These are phyloP conservation scores for Lasiodiplodia gonubiensis DNA, from an alignment of 2,329 filamentous ascomycete species.

Conservation along the genomic window DNA sequence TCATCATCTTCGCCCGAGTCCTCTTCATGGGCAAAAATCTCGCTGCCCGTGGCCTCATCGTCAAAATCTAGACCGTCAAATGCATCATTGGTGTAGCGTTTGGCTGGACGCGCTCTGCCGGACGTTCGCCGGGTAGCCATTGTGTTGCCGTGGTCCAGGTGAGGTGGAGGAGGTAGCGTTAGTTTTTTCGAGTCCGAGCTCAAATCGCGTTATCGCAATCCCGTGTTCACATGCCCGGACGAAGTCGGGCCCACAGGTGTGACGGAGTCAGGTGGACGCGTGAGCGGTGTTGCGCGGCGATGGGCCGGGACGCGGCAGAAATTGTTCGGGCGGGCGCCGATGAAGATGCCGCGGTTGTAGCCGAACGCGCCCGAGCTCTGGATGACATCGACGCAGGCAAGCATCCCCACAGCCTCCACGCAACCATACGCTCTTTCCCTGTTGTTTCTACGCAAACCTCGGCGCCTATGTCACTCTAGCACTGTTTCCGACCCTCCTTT, in stretches of 20 bases:
- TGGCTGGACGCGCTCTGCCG: slow-evolving; percentile 21
- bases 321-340: not conserved
- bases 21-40: slow-evolving; percentile 12
- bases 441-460: not conserved
- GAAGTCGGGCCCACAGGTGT: not conserved
- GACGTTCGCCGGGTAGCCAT: slow-evolving; percentile 28
- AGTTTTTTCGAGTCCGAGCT: not conserved
- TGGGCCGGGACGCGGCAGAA: slow-evolving; percentile 11
- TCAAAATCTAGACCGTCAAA: slow-evolving; percentile 43
- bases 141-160: slow-evolving; percentile 1
- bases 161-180: not conserved
- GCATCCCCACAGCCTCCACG: slow-evolving; percentile 1
- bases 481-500: not conserved
- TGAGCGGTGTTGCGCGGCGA: slow-evolving; percentile 18
- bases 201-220: not conserved
- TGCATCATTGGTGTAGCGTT: slow-evolving; percentile 41
- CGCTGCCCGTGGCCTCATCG: slow-evolving; percentile 25
- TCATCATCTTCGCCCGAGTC: slow-evolving; percentile 46
- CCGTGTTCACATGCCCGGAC: not conserved
- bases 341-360: not conserved
- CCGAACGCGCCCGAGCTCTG: slow-evolving; percentile 10
- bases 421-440: not conserved
- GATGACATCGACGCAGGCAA: slow-evolving; percentile 20
- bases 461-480: slow-evolving; percentile 12
- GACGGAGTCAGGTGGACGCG: slow-evolving; percentile 19